Evolutionary conservation across 1,284 basidiomycete species (phyloP).

Genomic region (Fistulinella cinereoalba): DNA sequence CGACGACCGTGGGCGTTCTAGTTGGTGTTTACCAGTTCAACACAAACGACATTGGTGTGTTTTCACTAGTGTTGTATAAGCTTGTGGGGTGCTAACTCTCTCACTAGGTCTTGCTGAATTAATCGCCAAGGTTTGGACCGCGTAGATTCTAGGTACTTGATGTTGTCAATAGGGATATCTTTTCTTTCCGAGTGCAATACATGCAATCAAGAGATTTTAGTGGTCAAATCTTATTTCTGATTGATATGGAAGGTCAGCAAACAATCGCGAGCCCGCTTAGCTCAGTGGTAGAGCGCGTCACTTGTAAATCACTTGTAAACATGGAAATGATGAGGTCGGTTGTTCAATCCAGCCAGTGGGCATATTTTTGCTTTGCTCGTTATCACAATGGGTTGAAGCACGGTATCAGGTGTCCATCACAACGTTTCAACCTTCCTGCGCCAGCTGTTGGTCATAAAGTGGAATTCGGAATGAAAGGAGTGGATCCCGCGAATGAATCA

Average conservation of each 20-base stretch:
- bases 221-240: no score
- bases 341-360: slow-evolving; percentile 44
- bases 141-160: slow-evolving; percentile 33
- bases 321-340: slow-evolving; percentile 47
- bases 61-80: slow-evolving; percentile 8
- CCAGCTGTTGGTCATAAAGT: no score
- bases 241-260: no score
- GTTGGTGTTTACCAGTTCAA: slow-evolving; percentile 97
- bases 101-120: slow-evolving; percentile 67
- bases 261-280: slow-evolving; percentile 34
- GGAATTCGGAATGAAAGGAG: no score
- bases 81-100: slow-evolving; percentile 5
- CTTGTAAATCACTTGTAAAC: no score
- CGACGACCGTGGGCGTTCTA: slow-evolving; percentile 79
- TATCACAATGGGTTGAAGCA: no score
- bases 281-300: slow-evolving; percentile 55
- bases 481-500: no score
- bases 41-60: slow-evolving; percentile 92
- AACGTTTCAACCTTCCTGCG: no score
- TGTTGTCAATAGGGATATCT: neutral
- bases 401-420: no score
- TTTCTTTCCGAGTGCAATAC: neutral
- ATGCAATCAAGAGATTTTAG: no score
- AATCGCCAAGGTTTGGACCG: slow-evolving; percentile 63
- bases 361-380: no score